Evolutionary conservation across 768 basidiomycete genomes (phyloP).

Genomic region (Mycena crocata): DNA sequence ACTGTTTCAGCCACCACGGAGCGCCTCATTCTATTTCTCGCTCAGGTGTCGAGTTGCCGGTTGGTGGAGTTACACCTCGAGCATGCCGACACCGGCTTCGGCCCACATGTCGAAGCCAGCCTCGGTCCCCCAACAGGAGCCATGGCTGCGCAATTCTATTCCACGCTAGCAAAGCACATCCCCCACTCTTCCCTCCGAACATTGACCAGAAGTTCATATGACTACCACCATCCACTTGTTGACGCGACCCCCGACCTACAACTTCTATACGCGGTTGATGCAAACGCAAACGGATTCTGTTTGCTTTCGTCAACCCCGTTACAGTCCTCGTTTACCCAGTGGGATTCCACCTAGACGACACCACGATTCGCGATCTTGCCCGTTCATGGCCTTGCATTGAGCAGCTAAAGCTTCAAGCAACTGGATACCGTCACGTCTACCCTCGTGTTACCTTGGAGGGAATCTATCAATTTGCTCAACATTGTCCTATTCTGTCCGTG

Average conservation of each 20-base stretch:
- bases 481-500: background rate
- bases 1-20: background rate
- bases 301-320: background rate
- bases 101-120: background rate
- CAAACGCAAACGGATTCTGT: background rate
- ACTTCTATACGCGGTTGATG: background rate
- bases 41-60: background rate
- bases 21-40: background rate
- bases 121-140: background rate
- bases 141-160: background rate
- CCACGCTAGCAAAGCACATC: background rate
- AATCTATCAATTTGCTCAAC: background rate
- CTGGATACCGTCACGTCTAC: too few species aligned
- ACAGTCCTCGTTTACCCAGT: background rate
- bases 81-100: too few species aligned
- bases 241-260: background rate
- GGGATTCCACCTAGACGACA: constrained; percentile 3
- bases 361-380: background rate
- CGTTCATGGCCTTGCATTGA: constrained; percentile 9
- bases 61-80: background rate
- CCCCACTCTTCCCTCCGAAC: constrained; percentile 3
- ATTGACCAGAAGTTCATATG: too few species aligned
- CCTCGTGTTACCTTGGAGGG: too few species aligned
- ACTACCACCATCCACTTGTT: background rate
- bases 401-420: background rate